phyloP scores from a whole-genome alignment of 768 basidiomycete genomes.

The Boletus vermiculosoides region DNA sequence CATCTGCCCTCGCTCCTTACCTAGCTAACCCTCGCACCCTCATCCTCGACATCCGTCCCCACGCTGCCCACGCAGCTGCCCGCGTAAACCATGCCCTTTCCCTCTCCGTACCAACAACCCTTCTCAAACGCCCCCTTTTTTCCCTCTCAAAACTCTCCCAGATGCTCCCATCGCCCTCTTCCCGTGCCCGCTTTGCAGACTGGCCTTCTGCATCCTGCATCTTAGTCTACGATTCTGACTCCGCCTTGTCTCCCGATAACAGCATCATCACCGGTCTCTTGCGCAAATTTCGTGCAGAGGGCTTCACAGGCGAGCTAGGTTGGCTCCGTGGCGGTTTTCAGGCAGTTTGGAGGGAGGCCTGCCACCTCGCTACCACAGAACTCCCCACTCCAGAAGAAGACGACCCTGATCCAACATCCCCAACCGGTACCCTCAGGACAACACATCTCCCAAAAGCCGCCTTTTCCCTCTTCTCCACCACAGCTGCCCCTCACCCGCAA shows the following conservation, averaged over 20 bases:
- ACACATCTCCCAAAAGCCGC: constrained; percentile 63
- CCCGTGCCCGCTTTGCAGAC: constrained; percentile 56
- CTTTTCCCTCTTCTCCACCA: constrained; percentile 53
- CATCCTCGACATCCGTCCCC: constrained; percentile 86
- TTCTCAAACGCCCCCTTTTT: constrained; percentile 88
- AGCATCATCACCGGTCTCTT: constrained; percentile 72
- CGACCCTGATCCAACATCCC: constrained; percentile 37
- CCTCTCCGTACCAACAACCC: constrained; percentile 89
- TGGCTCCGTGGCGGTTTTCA: constrained; percentile 88
- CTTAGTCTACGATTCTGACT: constrained; percentile 86
- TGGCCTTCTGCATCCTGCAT: constrained; percentile 64
- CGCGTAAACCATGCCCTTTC: constrained; percentile 73
- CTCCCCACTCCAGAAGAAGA: constrained; percentile 51
- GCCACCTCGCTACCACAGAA: constrained; percentile 51
- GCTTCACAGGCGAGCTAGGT: constrained; percentile 58
- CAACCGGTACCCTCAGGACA: constrained; percentile 44
- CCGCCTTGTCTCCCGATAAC: constrained; percentile 53
- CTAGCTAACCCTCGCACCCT: constrained; percentile 45
- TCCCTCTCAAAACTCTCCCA: constrained; percentile 71
- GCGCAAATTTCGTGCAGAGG: constrained; percentile 67
- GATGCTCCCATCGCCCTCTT: constrained; percentile 69
- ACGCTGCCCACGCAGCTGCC: constrained; percentile 64
- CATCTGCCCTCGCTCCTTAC: constrained; percentile 31
- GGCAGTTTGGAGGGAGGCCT: constrained; percentile 55
- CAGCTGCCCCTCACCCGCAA: constrained; percentile 20